Percentiles rank a stretch among this genome's conserved stretches.
These are phyloP conservation scores for Apophysomyces sp. DNA, from an alignment of 371 early-diverging fungal genomes.

Conservation along the genomic window DNA sequence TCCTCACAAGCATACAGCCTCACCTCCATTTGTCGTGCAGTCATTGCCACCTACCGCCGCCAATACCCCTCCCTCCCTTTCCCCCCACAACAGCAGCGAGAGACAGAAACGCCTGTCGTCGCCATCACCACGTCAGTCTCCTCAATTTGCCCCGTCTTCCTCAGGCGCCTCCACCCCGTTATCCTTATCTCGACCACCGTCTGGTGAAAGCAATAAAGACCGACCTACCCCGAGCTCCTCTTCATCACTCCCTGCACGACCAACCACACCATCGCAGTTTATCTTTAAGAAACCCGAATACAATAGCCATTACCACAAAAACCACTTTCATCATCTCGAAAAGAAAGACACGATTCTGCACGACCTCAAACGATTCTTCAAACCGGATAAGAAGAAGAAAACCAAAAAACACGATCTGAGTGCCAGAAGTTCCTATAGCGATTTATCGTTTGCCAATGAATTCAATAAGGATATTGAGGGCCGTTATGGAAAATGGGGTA, in stretches of 20 bases:
- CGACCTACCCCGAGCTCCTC: background rate
- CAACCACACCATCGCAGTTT: conserved; percentile 44
- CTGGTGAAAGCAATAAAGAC: conserved; percentile 2
- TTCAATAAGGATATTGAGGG: conserved; percentile 30
- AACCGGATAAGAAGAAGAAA: conserved; percentile 27
- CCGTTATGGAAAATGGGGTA: conserved; percentile 49
- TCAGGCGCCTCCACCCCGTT: conserved; percentile 11
- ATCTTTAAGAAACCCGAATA: conserved; percentile 50
- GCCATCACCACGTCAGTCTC: background rate
- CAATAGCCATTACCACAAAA: conserved; percentile 40
- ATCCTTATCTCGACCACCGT: conserved; percentile 14
- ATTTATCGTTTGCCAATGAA: conserved; percentile 39
- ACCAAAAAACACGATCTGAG: background rate
- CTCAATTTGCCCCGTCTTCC: conserved; percentile 11
- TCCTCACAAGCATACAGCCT: background rate
- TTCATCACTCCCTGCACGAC: conserved; percentile 1
- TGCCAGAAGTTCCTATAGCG: conserved; percentile 10
- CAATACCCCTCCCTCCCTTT: conserved; percentile 20
- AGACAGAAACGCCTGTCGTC: background rate
- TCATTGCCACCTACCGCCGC: conserved; percentile 4
- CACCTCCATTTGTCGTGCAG: conserved; percentile 2
- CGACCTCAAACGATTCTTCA: conserved; percentile 55
- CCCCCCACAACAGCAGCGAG: conserved; percentile 17
- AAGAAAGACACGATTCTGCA: conserved; percentile 51
- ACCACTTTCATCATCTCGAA: conserved; percentile 44